Conservation (phyloP, 2,329 filamentous ascomycete species). For the Fusarium robinianum region DNA sequence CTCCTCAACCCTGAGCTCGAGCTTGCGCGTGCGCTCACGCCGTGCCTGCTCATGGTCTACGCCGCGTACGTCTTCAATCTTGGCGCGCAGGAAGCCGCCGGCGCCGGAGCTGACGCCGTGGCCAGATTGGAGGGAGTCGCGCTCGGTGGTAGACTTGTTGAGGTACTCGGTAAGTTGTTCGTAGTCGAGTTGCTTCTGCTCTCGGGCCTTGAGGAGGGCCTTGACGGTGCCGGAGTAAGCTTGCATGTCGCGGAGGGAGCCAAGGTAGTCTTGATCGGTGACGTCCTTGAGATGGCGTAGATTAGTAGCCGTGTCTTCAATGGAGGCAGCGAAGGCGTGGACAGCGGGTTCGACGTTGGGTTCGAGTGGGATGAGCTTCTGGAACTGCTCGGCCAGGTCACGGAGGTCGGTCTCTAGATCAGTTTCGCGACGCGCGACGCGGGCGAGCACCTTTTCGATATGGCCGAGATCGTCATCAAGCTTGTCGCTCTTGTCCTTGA, state of each 20-base stretch:
- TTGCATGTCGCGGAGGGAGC: slow-evolving; percentile 92
- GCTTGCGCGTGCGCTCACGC: slow-evolving; percentile 82
- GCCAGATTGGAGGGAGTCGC: slow-evolving; percentile 74
- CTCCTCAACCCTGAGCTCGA: slow-evolving; percentile 91
- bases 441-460: slow-evolving; percentile 93
- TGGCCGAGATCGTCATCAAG: slow-evolving; percentile 90
- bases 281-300: slow-evolving; percentile 83
- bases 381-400: slow-evolving; percentile 92
- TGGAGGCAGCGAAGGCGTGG: slow-evolving; percentile 82
- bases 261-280: slow-evolving; percentile 95
- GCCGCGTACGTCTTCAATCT: slow-evolving; percentile 94
- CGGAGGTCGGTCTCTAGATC: slow-evolving; percentile 88
- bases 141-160: slow-evolving; percentile 84
- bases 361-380: slow-evolving; percentile 87
- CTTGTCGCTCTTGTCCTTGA: slow-evolving; percentile 89
- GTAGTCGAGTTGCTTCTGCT: slow-evolving; percentile 97
- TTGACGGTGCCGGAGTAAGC: slow-evolving; percentile 94
- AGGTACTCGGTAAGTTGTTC: slow-evolving; percentile 96
- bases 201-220: slow-evolving; percentile 84
- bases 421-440: slow-evolving; percentile 83
- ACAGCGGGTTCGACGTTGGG: slow-evolving; percentile 82
- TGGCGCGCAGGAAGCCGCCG: slow-evolving; percentile 84
- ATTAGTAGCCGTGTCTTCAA: slow-evolving; percentile 80
- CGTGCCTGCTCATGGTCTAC: slow-evolving; percentile 94
- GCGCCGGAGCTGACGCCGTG: slow-evolving; percentile 68